These are phyloP conservation scores for Aspergillus sclerotiicarbonarius DNA, from an alignment of 495 filamentous ascomycete genomes.

Conservation along the genomic window DNA sequence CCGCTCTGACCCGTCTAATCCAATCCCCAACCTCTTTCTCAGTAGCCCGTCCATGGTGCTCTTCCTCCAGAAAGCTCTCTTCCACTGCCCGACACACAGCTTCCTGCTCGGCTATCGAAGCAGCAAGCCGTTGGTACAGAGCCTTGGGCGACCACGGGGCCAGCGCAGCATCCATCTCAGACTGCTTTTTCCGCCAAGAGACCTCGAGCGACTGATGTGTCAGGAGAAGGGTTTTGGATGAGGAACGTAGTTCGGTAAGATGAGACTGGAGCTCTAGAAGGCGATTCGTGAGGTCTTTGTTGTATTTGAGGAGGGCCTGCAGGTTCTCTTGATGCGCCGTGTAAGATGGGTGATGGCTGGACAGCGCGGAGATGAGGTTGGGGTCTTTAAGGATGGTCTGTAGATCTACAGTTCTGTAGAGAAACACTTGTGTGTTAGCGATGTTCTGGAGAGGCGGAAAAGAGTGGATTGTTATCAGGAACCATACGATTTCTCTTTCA, in stretches of 20 bases:
- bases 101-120: slow-evolving; percentile 78
- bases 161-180: slow-evolving; percentile 81
- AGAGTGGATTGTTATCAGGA: not conserved
- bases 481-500: slow-evolving; percentile 73
- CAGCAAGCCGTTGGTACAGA: slow-evolving; percentile 75
- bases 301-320: slow-evolving; percentile 54
- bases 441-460: not conserved
- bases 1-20: slow-evolving; percentile 73
- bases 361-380: slow-evolving; percentile 58
- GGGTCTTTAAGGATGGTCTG: slow-evolving; percentile 62
- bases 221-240: slow-evolving; percentile 77
- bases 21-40: slow-evolving; percentile 83
- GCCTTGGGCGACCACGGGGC: slow-evolving; percentile 80
- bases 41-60: slow-evolving; percentile 53
- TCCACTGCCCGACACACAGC: slow-evolving; percentile 76
- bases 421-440: slow-evolving; percentile 37
- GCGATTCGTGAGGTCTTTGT: slow-evolving; percentile 67
- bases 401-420: slow-evolving; percentile 54
- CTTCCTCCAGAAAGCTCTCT: slow-evolving; percentile 79
- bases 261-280: slow-evolving; percentile 60
- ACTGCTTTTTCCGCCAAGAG: slow-evolving; percentile 85
- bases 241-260: slow-evolving; percentile 60
- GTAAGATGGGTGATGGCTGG: slow-evolving; percentile 61
- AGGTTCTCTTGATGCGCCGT: slow-evolving; percentile 49
- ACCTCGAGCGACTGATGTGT: slow-evolving; percentile 81